phyloP scores from a whole-genome alignment of 176 grass and related monocot genomes.

The Typha latifolia region DNA sequence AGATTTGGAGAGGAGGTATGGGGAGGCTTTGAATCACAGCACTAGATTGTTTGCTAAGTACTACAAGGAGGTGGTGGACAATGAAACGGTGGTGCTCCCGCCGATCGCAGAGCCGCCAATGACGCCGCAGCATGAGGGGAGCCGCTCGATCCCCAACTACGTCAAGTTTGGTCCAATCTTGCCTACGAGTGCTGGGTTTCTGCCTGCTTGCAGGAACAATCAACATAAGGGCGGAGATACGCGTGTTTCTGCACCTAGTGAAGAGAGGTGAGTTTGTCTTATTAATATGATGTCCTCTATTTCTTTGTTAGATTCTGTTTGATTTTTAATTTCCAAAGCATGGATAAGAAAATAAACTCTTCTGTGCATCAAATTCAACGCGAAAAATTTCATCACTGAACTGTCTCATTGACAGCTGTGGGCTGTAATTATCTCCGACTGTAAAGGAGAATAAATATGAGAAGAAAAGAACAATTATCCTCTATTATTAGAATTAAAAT shows the following conservation, averaged over 20 bases:
- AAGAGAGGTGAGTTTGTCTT: background rate
- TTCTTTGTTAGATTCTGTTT: too few relatives aligned
- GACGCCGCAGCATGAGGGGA: background rate
- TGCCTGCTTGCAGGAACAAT: background rate
- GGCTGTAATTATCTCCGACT: too few relatives aligned
- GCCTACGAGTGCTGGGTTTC: background rate
- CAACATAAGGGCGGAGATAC: background rate
- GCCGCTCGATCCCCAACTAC: background rate
- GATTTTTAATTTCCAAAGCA: too few relatives aligned
- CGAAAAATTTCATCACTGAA: too few relatives aligned
- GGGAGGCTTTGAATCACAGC: background rate
- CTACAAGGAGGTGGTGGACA: background rate
- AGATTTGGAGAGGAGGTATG: background rate
- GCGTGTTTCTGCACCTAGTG: background rate
- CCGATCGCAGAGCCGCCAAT: background rate
- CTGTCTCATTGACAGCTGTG: too few relatives aligned
- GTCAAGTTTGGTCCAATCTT: conserved; percentile 1
- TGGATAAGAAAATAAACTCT: too few relatives aligned
- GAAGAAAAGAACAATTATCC: too few relatives aligned
- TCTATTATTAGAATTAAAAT: too few relatives aligned
- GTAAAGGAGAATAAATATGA: too few relatives aligned
- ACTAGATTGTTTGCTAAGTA: background rate
- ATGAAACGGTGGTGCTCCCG: background rate
- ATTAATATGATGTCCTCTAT: background rate
- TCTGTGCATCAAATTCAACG: too few relatives aligned